These are phyloP conservation scores for Ambrosiella beaveri DNA, from an alignment of 2,329 filamentous ascomycete species.

Conservation along the genomic window DNA sequence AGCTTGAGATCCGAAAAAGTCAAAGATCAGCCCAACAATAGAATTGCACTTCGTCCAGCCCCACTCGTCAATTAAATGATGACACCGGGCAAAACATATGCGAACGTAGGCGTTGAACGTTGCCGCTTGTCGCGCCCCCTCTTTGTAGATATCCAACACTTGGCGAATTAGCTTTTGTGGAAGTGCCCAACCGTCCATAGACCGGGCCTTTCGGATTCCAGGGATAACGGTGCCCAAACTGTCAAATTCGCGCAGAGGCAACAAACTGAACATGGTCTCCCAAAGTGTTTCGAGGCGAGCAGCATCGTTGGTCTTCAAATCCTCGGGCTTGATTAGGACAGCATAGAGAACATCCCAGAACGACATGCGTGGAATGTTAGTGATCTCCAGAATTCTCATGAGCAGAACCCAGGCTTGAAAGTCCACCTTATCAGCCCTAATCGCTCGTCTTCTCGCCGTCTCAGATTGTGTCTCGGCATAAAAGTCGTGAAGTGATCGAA, in stretches of 20 bases:
- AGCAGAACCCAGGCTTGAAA: conserved; percentile 41
- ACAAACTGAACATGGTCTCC: conserved; percentile 40
- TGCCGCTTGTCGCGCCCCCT: conserved; percentile 35
- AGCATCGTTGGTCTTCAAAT: conserved; percentile 24
- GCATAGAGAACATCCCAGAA: conserved; percentile 44
- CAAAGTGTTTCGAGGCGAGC: conserved; percentile 35
- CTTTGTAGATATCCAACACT: conserved; percentile 40
- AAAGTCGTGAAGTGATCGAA: conserved; percentile 26
- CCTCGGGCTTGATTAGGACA: conserved; percentile 22
- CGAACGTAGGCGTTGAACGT: conserved; percentile 51
- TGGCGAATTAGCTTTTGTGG: conserved; percentile 39
- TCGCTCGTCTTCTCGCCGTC: conserved; percentile 31
- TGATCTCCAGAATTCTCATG: conserved; percentile 35
- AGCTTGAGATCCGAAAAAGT: conserved; percentile 48
- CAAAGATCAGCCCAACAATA: conserved; percentile 44
- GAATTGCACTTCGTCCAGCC: conserved; percentile 42
- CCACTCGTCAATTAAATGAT: conserved; percentile 47
- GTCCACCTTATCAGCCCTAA: conserved; percentile 28
- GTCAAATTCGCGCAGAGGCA: conserved; percentile 45
- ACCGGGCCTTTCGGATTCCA: conserved; percentile 18
- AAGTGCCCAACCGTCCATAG: conserved; percentile 40
- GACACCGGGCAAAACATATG: conserved; percentile 40
- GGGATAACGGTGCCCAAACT: conserved; percentile 30
- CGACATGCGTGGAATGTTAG: conserved; percentile 31
- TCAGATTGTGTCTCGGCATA: conserved; percentile 32